These are phyloP conservation scores for Hordeum pubiflorum DNA, from an alignment of 202 grass and related monocot species.

Conservation along the genomic window DNA sequence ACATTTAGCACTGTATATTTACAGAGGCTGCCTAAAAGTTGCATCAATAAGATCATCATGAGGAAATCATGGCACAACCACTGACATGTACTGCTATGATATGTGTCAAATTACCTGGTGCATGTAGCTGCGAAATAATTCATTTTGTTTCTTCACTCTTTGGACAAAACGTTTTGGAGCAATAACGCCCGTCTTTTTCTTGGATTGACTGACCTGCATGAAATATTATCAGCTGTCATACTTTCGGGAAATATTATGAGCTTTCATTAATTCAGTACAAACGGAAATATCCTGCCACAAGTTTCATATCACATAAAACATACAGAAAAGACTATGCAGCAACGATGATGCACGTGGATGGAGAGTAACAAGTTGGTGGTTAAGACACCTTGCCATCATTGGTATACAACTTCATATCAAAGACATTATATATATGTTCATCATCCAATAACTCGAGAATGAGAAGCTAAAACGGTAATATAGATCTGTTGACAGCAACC, in stretches of 20 bases:
- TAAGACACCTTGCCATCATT: neutral
- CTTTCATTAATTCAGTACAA: neutral
- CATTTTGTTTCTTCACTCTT: conserved; percentile 95
- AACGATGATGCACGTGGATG: neutral
- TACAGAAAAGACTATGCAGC: neutral
- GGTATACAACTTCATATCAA: neutral
- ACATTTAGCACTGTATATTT: neutral
- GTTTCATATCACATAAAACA: conserved; percentile 10
- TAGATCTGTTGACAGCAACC: neutral
- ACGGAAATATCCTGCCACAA: neutral
- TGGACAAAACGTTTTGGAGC: conserved; percentile 92
- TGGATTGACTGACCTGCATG: conserved; percentile 83
- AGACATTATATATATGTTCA: neutral
- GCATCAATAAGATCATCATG: neutral
- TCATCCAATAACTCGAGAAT: conserved; percentile 5
- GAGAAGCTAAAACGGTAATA: conserved; percentile 7
- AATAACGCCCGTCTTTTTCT: conserved; percentile 92
- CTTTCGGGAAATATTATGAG: neutral
- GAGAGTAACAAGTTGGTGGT: neutral
- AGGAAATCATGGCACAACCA: conserved; percentile 3
- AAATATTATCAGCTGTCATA: conserved; percentile 9
- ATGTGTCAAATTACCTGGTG: conserved; percentile 58
- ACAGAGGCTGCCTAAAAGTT: neutral
- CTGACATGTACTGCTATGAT: neutral
- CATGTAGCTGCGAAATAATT: conserved; percentile 93